Evolutionary conservation across 2,329 filamentous ascomycete species (phyloP), one percentile per base, ranked within the genome.

Genomic region (Alternaria novae-zelandiae): DNA sequence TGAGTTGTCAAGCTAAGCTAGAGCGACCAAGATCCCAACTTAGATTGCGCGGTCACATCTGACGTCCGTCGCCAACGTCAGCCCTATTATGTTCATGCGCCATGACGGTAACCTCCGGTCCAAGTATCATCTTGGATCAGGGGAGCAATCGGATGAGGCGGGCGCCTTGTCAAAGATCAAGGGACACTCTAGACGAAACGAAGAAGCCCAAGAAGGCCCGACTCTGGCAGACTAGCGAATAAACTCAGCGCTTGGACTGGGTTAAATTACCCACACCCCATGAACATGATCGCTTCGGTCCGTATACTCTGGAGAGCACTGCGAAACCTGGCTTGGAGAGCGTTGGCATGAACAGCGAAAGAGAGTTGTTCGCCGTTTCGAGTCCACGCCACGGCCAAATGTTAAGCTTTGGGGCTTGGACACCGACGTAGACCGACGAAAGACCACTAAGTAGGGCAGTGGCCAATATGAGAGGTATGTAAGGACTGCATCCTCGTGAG

Each of bases 351-450:
- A 23, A 26, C 54, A 7, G 20, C 11, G 17, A n/a, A 21, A 25
- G 11, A 25, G 9, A 26, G 13, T 47, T 30, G 56, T 55, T 59
- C 28, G 63, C 44, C 43, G 58, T 43, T 49, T 64, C 32, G 23
- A 47, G 30, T 20, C 46, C 49, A 25, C 50, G 21, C 26, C 30
- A 28, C 64, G 64, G 64, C 50, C 54, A 66, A 66, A 66, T 66
- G 51, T 66, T 32, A 58, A 61, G 57, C 43, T 46, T 57, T 36
- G 11, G 30, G 46, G 43, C 59, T 46, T 47, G 62, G 51, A 23
- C 63, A 46, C 45, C 58, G 54, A 61, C 46, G 50, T 57, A 59
- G 21, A 11, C 45, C 58, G 54, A 61, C 46, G 50, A 59, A 59
- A 53, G 13, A 45, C 61, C 59, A 56, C 50, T 44, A 46, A 20